Evolutionary conservation across 345 rosid species (phyloP).

Genomic region (Bretschneidera sinensis): DNA sequence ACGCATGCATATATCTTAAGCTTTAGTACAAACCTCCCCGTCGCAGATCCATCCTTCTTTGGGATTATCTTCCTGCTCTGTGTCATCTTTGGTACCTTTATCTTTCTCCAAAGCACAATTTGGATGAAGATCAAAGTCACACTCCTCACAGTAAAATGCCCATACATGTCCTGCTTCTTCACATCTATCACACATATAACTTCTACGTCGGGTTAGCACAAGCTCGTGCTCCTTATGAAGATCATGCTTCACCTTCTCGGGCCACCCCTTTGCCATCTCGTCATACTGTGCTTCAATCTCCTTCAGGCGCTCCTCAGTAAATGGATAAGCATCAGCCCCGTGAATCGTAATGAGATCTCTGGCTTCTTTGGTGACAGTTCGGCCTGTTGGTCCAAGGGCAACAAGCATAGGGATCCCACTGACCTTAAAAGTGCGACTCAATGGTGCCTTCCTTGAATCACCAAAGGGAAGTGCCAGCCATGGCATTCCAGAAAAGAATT

Average conservation of each 20-base stretch:
- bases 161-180: slow-evolving; percentile 34
- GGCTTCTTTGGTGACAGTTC: slow-evolving; percentile 44
- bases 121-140: slow-evolving; percentile 69
- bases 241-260: slow-evolving; percentile 53
- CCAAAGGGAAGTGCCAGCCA: slow-evolving; percentile 73
- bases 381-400: slow-evolving; percentile 49
- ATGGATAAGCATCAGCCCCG: slow-evolving; percentile 65
- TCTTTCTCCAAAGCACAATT: slow-evolving; percentile 40
- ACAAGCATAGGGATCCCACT: slow-evolving; percentile 52
- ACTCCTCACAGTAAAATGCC: slow-evolving; percentile 51
- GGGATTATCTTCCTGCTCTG: slow-evolving; percentile 11
- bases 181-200: slow-evolving; percentile 41
- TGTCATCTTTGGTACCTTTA: slow-evolving; percentile 9
- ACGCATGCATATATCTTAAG: background rate
- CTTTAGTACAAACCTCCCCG: slow-evolving; percentile 33
- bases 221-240: slow-evolving; percentile 68
- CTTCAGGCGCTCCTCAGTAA: slow-evolving; percentile 47
- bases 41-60: slow-evolving; percentile 39
- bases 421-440: slow-evolving; percentile 44
- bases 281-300: slow-evolving; percentile 37
- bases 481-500: slow-evolving; percentile 55
- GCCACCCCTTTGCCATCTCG: slow-evolving; percentile 69
- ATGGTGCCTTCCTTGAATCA: slow-evolving; percentile 43
- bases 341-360: slow-evolving; percentile 29
- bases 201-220: slow-evolving; percentile 28